Evolutionary conservation across 805 yeast species (phyloP).

Genomic region (Danielia reshetovae): DNA sequence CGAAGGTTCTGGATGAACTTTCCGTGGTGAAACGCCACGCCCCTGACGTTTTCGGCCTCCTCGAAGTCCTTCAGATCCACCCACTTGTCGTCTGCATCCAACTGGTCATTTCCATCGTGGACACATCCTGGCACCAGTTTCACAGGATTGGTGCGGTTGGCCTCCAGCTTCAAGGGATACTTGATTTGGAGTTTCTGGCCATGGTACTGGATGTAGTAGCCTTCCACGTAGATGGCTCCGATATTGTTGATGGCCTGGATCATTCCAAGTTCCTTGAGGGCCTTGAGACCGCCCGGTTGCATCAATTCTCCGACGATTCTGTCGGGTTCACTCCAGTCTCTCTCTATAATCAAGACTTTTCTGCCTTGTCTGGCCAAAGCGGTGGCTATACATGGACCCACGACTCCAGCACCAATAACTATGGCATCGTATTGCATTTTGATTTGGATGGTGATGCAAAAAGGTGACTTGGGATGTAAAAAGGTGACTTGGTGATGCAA

Average conservation of each 20-base stretch:
- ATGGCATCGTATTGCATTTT: conserved; percentile 74
- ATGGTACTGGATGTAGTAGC: conserved; percentile 74
- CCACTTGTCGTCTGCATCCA: conserved; percentile 41
- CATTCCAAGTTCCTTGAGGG: conserved; percentile 80
- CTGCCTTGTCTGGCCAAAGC: conserved; percentile 89
- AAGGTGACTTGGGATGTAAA: no score
- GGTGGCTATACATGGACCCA: conserved; percentile 91
- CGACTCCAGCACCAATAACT: conserved; percentile 97
- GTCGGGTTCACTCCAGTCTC: conserved; percentile 91
- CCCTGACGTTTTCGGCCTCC: conserved; percentile 52
- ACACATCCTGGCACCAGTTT: conserved; percentile 55
- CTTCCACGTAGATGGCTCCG: conserved; percentile 72
- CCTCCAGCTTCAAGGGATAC: conserved; percentile 60
- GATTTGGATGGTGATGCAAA: no score
- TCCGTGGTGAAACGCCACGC: conserved; percentile 93
- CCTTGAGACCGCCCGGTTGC: conserved; percentile 95
- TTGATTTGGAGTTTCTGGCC: conserved; percentile 56
- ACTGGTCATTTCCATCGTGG: conserved; percentile 53
- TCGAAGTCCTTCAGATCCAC: conserved; percentile 54
- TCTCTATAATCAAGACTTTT: conserved; percentile 71
- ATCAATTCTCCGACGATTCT: conserved; percentile 95
- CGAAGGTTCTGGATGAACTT: conserved; percentile 77
- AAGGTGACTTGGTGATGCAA: neutral
- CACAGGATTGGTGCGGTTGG: conserved; percentile 39
- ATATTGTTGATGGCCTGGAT: conserved; percentile 66